Evolutionary conservation across 495 filamentous ascomycete species (phyloP).

Genomic region (Aspergillus haitiensis): DNA sequence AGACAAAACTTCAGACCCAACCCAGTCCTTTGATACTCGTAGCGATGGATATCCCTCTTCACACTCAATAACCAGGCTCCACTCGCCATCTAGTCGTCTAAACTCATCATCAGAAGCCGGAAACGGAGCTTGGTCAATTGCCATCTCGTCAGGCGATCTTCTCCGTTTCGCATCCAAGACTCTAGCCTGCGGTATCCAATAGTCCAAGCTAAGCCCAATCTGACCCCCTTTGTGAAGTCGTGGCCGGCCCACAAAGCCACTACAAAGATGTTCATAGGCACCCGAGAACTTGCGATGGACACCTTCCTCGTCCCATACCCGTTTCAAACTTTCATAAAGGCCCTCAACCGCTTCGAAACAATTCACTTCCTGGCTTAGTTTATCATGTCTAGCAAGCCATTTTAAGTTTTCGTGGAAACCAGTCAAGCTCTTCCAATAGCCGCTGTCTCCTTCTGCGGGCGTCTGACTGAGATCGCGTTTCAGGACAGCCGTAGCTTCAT

Average conservation of each 20-base stretch:
- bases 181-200: slow-evolving; percentile 72
- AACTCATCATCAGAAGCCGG: slow-evolving; percentile 21
- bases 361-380: slow-evolving; percentile 76
- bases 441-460: slow-evolving; percentile 39
- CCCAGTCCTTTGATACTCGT: slow-evolving; percentile 50
- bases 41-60: slow-evolving; percentile 51
- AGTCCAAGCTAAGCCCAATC: slow-evolving; percentile 78
- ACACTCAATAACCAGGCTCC: slow-evolving; percentile 47
- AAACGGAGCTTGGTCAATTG: slow-evolving; percentile 34
- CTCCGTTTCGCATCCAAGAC: slow-evolving; percentile 41
- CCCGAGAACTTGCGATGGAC: slow-evolving; percentile 47
- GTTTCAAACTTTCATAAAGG: slow-evolving; percentile 69
- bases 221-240: slow-evolving; percentile 70
- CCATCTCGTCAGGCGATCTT: slow-evolving; percentile 40
- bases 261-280: slow-evolving; percentile 51
- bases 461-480: slow-evolving; percentile 49
- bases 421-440: slow-evolving; percentile 58
- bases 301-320: slow-evolving; percentile 52
- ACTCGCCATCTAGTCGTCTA: slow-evolving; percentile 30
- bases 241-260: slow-evolving; percentile 67
- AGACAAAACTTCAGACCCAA: slow-evolving; percentile 37
- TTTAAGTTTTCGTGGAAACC: slow-evolving; percentile 79
- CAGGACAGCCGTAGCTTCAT: slow-evolving; percentile 52
- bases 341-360: slow-evolving; percentile 88
- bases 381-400: slow-evolving; percentile 74